Percentiles rank a stretch among this genome's conserved stretches.
Evolutionary conservation across 1,139 yeast genomes (phyloP).

Genomic region (Yamadazyma sp.): DNA sequence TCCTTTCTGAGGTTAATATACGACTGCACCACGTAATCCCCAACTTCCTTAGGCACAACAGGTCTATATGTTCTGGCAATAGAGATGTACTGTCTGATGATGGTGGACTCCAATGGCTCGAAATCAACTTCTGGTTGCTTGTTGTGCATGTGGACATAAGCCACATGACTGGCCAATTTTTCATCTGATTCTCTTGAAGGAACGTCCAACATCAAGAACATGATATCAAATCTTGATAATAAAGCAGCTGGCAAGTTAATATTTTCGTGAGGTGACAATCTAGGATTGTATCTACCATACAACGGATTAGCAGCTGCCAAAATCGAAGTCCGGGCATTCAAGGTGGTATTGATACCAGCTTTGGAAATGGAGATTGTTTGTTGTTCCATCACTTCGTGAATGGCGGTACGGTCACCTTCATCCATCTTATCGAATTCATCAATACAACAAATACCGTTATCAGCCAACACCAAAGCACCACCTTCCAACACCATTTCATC

Average conservation of each 20-base stretch:
- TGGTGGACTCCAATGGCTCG: conserved; percentile 73
- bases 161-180: conserved; percentile 86
- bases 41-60: conserved; percentile 79
- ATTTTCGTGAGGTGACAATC: conserved; percentile 88
- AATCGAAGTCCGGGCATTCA: conserved; percentile 94
- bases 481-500: conserved; percentile 99
- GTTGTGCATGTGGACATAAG: conserved; percentile 93
- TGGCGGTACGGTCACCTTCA: conserved; percentile 94
- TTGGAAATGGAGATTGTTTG: conserved; percentile 96
- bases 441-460: conserved; percentile 97
- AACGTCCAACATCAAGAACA: conserved; percentile 82
- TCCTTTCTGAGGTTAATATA: conserved; percentile 93
- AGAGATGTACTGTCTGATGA: conserved; percentile 86
- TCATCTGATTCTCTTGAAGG: conserved; percentile 83
- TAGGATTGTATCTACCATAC: conserved; percentile 91
- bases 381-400: conserved; percentile 99
- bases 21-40: conserved; percentile 82
- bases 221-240: conserved; percentile 89
- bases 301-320: conserved; percentile 98
- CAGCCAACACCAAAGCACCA: conserved; percentile 96
- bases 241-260: conserved; percentile 96
- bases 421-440: conserved; percentile 99
- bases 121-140: conserved; percentile 77
- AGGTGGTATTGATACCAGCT: conserved; percentile 96
- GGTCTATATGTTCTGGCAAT: conserved; percentile 87